phyloP scores from a whole-genome alignment of 352 stramenopile genomes.

The Phytopythium ostracodes region DNA sequence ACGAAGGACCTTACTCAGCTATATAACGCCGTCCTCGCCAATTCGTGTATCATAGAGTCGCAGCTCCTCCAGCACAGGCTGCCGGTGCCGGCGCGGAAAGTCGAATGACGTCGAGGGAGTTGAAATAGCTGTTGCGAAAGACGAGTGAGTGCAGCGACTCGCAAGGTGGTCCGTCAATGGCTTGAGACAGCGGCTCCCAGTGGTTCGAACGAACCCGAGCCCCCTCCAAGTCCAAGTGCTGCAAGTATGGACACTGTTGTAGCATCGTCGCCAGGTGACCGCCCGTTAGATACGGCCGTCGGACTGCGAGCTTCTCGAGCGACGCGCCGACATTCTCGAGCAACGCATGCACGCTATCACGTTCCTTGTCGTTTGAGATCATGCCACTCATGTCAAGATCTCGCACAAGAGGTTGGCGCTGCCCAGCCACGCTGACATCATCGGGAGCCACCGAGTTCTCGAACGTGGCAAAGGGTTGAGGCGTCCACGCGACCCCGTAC shows the following conservation, averaged over 20 bases:
- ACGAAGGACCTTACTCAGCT: background rate
- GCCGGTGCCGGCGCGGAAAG: background rate
- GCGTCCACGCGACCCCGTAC: slow-evolving; percentile 2
- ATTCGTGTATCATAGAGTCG: background rate
- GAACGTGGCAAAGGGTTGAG: too few relatives aligned
- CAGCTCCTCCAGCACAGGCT: slow-evolving; percentile 2
- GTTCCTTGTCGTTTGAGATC: background rate
- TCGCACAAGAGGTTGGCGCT: background rate
- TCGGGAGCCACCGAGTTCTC: background rate
- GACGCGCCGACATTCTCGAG: background rate
- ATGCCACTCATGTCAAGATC: background rate
- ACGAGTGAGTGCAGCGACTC: background rate
- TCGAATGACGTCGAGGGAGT: background rate
- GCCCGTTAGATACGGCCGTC: background rate
- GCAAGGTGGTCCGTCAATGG: background rate
- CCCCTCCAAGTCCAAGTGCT: slow-evolving; percentile 5
- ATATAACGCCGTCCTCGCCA: background rate
- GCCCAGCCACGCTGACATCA: background rate
- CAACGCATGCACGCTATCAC: background rate
- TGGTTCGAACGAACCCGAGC: background rate
- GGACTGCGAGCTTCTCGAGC: background rate
- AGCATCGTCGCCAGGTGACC: background rate
- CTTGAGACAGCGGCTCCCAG: background rate
- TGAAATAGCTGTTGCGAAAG: background rate
- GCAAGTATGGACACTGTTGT: background rate